Evolutionary conservation across 2,329 filamentous ascomycete genomes (phyloP).

Genomic region (Exophiala xenobiotica): DNA sequence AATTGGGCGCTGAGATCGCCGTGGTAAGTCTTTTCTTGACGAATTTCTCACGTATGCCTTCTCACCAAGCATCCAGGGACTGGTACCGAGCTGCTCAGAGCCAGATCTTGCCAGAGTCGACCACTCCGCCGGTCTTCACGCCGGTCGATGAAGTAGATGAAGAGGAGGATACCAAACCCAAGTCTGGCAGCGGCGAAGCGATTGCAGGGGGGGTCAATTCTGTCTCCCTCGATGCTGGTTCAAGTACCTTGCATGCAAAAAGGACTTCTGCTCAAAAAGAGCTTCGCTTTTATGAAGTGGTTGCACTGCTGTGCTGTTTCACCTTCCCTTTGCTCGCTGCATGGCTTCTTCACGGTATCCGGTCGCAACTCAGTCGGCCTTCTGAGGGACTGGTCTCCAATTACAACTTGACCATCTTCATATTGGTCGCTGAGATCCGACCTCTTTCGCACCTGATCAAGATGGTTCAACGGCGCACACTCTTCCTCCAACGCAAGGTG

Average conservation of each 20-base stretch:
- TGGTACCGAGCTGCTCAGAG: slow-evolving; percentile 74
- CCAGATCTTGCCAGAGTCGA: slow-evolving; percentile 55
- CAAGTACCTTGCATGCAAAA: slow-evolving; percentile 22
- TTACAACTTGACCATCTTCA: slow-evolving; percentile 88
- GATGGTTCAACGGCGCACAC: slow-evolving; percentile 73
- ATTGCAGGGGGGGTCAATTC: not conserved
- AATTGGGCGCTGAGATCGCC: slow-evolving; percentile 90
- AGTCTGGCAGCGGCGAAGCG: slow-evolving; percentile 1
- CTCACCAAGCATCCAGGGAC: too few species aligned
- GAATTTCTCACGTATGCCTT: too few species aligned
- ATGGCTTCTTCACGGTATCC: slow-evolving; percentile 77
- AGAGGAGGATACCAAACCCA: slow-evolving; percentile 30
- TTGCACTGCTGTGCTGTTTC: slow-evolving; percentile 77
- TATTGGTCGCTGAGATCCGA: slow-evolving; percentile 80
- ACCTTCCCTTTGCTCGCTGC: slow-evolving; percentile 74
- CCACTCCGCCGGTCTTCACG: slow-evolving; percentile 29
- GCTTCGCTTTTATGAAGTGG: slow-evolving; percentile 70
- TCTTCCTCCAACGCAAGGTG: slow-evolving; percentile 77
- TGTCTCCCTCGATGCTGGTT: slow-evolving; percentile 12
- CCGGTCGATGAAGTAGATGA: slow-evolving; percentile 35
- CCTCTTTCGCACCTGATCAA: slow-evolving; percentile 79
- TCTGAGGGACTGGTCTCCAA: slow-evolving; percentile 87
- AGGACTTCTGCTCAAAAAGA: slow-evolving; percentile 52
- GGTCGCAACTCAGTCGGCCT: slow-evolving; percentile 75
- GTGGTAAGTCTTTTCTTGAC: slow-evolving; percentile 59